Base-by-base conservation (phyloP, 495 filamentous ascomycete species). In the Elasticomyces elasticus region DNA sequence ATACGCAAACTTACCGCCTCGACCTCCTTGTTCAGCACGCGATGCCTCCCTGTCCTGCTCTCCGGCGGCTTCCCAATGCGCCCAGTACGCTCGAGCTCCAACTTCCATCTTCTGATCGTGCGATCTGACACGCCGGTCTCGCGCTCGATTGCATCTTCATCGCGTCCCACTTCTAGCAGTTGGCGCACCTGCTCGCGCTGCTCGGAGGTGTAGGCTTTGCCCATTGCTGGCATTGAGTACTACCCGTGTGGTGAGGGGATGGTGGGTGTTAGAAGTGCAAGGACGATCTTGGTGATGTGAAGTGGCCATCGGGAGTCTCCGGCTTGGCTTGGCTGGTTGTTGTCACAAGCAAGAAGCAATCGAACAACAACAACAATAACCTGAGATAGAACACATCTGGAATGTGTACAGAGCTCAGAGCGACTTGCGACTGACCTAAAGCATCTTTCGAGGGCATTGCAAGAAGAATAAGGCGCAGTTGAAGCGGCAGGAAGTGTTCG, bases 31-130 rank as follows among this genome's bases (percentile, higher is more conserved):
- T 31, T 61, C 38, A 61, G 31, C 28, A 61, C 54, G 12, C 58
- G 15, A 54, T 57, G 53, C 44, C 58, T 56, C 19, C 58, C 58
- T 10, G 58, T 61, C 24, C 58, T 28, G 19, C 54, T 57, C 54
- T 61, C 58, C 28, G 58, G 58, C 40, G 58, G 58, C 43, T 61
- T 61, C 1, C 58, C 58, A 35, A 61, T 61, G 31, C 58, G 31
- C 15, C 58, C 58, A 12, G 58, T 61, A 17, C 54, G 26, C 54
- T 61, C 58, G 1, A 61, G 54, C 58, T 61, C 58, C 33, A 57
- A 17, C 33, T 61, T 61, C 58, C 58, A 61, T 25, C 58, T 19
- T 20, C 58, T 20, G 24, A 61, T 54, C 6, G 58, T 57, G 37
- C 58, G 58, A 24, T 61, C 58, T 7, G 48, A 53, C 7, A 61